Conservation (phyloP, 352 stramenopile genomes). For the Globisporangium cystogenes region DNA sequence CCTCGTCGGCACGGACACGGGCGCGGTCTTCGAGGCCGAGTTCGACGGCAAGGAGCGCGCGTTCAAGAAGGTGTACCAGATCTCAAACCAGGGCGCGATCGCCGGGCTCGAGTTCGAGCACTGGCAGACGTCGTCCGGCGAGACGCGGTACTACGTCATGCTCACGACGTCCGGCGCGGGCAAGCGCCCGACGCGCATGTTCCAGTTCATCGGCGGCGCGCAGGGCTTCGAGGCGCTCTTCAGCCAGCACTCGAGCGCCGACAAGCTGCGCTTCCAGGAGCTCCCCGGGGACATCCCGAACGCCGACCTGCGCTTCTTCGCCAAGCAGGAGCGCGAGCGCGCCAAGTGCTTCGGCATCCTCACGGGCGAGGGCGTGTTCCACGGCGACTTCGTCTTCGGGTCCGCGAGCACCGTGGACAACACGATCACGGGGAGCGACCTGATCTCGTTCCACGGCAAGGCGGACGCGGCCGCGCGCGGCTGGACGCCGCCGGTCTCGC, state of each 20-base stretch:
- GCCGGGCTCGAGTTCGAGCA: constrained; percentile 80
- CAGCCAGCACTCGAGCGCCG: constrained; percentile 68
- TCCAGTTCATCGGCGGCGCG: constrained; percentile 82
- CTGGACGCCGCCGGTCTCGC: constrained; percentile 69
- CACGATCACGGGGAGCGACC: constrained; percentile 65
- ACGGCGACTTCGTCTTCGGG: constrained; percentile 81
- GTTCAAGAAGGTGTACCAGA: constrained; percentile 89
- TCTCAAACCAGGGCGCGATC: constrained; percentile 83
- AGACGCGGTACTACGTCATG: constrained; percentile 71
- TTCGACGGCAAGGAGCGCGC: constrained; percentile 83
- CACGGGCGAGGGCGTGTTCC: constrained; percentile 88
- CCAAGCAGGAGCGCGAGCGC: constrained; percentile 71
- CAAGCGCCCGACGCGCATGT: constrained; percentile 87
- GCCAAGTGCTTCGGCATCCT: constrained; percentile 89
- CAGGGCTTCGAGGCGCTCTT: constrained; percentile 85
- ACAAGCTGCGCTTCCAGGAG: constrained; percentile 87
- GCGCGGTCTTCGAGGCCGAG: constrained; percentile 76
- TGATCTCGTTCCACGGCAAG: constrained; percentile 71
- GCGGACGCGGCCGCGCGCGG: constrained; percentile 33
- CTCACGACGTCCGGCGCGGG: constrained; percentile 78
- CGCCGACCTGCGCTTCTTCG: constrained; percentile 75
- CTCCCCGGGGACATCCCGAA: constrained; percentile 81
- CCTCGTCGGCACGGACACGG: constrained; percentile 77
- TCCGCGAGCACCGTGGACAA: constrained; percentile 73
- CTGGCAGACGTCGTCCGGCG: constrained; percentile 52